Conservation (phyloP, 75 land plant genomes). For the Sequoiadendron giganteum region DNA sequence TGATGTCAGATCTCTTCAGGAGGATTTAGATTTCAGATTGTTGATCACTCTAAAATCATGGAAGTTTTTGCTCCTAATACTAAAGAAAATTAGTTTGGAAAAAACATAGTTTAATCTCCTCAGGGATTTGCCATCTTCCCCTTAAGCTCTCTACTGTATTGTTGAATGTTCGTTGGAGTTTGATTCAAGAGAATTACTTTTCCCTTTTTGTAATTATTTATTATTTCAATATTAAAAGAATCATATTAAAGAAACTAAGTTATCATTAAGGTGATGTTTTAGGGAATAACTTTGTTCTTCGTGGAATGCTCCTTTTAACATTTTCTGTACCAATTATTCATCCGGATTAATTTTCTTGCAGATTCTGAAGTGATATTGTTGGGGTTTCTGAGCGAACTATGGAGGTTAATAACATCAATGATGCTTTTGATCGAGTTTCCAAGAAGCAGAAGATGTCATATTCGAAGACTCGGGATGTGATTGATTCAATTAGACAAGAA, state of each 20-base stretch:
- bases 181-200: not conserved
- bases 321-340: not conserved
- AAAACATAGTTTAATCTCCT: too few relatives aligned
- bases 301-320: not conserved
- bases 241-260: not conserved
- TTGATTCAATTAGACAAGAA: conserved; percentile 55
- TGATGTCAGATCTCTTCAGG: not conserved
- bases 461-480: conserved; percentile 65
- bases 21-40: not conserved
- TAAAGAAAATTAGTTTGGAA: not conserved
- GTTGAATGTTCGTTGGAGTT: not conserved
- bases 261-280: not conserved
- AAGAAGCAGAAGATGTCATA: conserved; percentile 84
- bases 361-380: not conserved
- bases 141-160: not conserved
- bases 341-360: conserved; percentile 1
- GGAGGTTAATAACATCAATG: conserved; percentile 68
- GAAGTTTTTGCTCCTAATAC: not conserved
- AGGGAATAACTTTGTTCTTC: not conserved
- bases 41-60: not conserved
- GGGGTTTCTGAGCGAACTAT: conserved; percentile 18
- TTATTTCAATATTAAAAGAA: not conserved
- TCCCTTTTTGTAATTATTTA: not conserved
- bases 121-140: too few relatives aligned
- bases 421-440: conserved; percentile 80